Conservation (phyloP, 2,329 filamentous ascomycete species). For the Alternaria metachromatica region DNA sequence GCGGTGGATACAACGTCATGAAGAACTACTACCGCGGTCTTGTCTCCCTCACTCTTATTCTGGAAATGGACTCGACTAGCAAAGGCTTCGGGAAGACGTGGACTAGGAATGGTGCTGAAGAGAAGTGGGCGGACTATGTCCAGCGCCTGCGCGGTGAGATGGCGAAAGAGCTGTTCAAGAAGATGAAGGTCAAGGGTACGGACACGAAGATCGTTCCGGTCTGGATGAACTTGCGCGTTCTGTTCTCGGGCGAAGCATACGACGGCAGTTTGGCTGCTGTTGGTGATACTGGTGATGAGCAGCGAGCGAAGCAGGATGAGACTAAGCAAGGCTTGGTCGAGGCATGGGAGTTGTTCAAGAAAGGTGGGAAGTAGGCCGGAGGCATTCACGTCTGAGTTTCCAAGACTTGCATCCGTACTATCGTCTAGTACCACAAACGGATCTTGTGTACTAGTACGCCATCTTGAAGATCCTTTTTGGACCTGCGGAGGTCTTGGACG, state of each 20-base stretch:
- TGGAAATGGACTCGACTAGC: constrained; percentile 25
- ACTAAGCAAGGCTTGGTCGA: constrained; percentile 16
- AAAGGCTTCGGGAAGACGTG: constrained; percentile 25
- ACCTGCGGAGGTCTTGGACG: not conserved
- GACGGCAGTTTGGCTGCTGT: not conserved
- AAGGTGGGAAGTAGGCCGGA: not conserved
- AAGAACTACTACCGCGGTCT: constrained; percentile 33
- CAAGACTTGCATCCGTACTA: not conserved
- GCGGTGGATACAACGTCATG: constrained; percentile 22
- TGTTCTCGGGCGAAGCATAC: constrained; percentile 34
- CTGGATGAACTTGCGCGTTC: constrained; percentile 32
- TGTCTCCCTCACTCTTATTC: constrained; percentile 22
- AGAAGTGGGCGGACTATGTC: constrained; percentile 29
- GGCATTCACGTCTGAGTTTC: not conserved
- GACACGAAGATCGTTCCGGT: constrained; percentile 21
- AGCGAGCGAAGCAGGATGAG: constrained; percentile 12
- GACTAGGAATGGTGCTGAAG: constrained; percentile 6
- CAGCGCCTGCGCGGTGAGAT: constrained; percentile 22
- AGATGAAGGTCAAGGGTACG: not conserved
- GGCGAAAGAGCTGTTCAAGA: constrained; percentile 16
- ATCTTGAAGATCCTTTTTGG: not conserved
- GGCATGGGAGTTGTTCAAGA: constrained; percentile 26
- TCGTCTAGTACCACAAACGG: not conserved
- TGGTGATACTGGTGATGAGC: not conserved
- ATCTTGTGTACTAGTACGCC: not conserved